Evolutionary conservation across 257 asterid species (phyloP).

Genomic region (Buddleja alternifolia): DNA sequence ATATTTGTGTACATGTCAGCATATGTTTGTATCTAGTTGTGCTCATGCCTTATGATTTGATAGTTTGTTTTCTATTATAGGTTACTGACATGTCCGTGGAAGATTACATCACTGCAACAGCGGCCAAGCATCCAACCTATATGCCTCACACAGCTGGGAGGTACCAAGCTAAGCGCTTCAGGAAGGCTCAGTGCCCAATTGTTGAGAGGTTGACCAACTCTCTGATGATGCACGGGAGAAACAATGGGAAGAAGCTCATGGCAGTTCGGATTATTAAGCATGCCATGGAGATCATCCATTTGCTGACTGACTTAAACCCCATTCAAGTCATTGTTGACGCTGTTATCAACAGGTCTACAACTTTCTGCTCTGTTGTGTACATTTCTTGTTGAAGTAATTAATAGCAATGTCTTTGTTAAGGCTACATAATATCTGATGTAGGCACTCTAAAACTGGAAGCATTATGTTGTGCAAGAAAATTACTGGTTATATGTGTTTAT

Average conservation of each 20-base stretch:
- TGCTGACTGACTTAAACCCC: slow-evolving; percentile 57
- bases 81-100: slow-evolving; percentile 54
- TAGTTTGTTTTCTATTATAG: not conserved
- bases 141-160: slow-evolving; percentile 84
- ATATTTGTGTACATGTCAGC: no score
- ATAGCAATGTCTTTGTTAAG: not conserved
- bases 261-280: slow-evolving; percentile 57
- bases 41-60: not conserved
- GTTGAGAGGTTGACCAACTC: slow-evolving; percentile 75
- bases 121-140: slow-evolving; percentile 64
- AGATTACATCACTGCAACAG: slow-evolving; percentile 79
- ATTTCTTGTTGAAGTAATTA: not conserved
- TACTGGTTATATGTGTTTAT: no score
- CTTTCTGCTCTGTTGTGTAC: not conserved
- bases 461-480: not conserved
- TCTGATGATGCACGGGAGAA: slow-evolving; percentile 61
- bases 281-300: slow-evolving; percentile 68
- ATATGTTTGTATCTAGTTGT: not conserved
- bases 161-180: slow-evolving; percentile 76
- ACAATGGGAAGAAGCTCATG: slow-evolving; percentile 63
- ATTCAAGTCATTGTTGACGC: slow-evolving; percentile 64
- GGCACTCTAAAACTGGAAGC: not conserved
- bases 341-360: slow-evolving; percentile 51
- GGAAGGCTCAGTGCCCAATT: slow-evolving; percentile 93
- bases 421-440: not conserved